Conservation (phyloP, 305 asterid species). For the Euphrasia arctica region DNA sequence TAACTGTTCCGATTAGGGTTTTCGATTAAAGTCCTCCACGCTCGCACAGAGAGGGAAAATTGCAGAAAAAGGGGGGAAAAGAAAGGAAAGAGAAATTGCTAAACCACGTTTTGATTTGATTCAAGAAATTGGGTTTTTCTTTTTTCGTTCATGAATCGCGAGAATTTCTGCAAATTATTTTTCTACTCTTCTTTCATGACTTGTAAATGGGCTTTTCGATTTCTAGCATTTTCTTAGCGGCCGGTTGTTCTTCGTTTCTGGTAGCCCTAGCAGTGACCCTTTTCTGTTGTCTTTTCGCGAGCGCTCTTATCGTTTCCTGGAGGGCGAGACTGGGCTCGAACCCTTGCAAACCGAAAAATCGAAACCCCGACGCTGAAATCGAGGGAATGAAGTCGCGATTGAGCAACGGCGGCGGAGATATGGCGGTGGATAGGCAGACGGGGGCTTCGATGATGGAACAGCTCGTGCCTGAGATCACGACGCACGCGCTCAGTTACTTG, state of each 20-base stretch:
- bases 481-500: conserved; percentile 92
- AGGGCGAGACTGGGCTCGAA: conserved; percentile 21
- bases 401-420: conserved; percentile 37
- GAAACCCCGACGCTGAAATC: conserved; percentile 24
- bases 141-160: conserved; percentile 33
- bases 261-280: conserved; percentile 51
- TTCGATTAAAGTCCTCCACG: conserved; percentile 34
- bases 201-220: conserved; percentile 61
- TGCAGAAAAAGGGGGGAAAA: neutral
- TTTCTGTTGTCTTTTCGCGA: conserved; percentile 45
- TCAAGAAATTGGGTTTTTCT: conserved; percentile 25
- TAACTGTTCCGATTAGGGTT: neutral
- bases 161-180: conserved; percentile 22
- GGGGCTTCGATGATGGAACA: conserved; percentile 99
- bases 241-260: conserved; percentile 39
- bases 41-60: conserved; percentile 4
- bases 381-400: conserved; percentile 34
- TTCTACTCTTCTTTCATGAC: conserved; percentile 40
- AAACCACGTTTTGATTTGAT: conserved; percentile 29
- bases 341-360: conserved; percentile 22
- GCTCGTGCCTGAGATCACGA: conserved; percentile 96
- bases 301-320: conserved; percentile 33
- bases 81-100: conserved; percentile 25
- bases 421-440: conserved; percentile 60
- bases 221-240: conserved; percentile 31